Evolutionary conservation across 768 basidiomycete genomes (phyloP), one percentile per base, ranked within the genome.

Genomic region (Leccinum uliginosum): DNA sequence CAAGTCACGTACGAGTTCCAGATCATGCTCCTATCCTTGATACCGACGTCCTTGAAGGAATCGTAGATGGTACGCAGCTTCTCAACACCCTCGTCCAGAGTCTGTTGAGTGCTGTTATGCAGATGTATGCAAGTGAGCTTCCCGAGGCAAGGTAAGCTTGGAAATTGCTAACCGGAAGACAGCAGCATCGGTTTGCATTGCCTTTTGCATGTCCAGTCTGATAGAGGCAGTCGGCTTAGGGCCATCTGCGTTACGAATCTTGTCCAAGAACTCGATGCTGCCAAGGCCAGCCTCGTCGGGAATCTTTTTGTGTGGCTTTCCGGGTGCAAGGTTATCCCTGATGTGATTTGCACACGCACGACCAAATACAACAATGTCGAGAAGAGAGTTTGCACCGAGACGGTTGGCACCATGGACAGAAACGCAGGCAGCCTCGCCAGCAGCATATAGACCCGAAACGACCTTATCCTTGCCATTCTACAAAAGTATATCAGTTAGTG

Each of bases 401-500:
- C 97, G 94, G 80, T 99, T 99, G 62, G 97, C 97, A 61, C 97
- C 97, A 67, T 99, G 97, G 19, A 99, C 97, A 19, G 97, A 99
- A 30, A 98, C 97, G 64, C 93, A 98, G 7, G 97, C 97, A 53
- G 96, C 97, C 76, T 99, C 97, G 64, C 97, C 97, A 59, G 97
- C 97, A 57, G 97, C 97, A 74, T 98, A 99, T 3, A 99, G 80
- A 63, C 97, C 97, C 53, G 95, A 94, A 29, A 99, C 97, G 57
- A 95, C 76, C 73, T 90, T 82, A 74, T 99, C 97, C 30, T 97
- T 89, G 65, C 96, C 97, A 54, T 89, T 78, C 75, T 81, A 58
- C 51, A 51, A 15, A 49, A 34, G 23, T 2, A n/a, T 57, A 30
- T 56, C 12, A 62, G 54, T 43, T 6, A 32, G 23, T 10, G 9